These are phyloP conservation scores for Chaetomium cochliodes DNA, from an alignment of 495 filamentous ascomycete genomes.

Conservation along the genomic window DNA sequence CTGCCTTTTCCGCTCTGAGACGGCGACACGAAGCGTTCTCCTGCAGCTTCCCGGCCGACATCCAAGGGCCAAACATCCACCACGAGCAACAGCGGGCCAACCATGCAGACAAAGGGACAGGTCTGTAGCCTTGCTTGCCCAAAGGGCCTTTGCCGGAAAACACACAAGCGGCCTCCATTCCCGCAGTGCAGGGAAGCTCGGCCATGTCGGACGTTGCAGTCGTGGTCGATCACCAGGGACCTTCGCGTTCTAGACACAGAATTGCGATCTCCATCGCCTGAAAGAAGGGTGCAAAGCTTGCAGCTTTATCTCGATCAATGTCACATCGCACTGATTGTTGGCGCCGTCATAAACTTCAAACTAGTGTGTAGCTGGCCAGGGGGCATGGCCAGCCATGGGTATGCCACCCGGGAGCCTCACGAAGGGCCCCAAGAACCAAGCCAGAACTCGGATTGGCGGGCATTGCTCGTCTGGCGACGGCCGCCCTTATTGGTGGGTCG, in stretches of 20 bases:
- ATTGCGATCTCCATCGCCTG: conserved; percentile 5
- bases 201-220: neutral
- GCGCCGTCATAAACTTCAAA: neutral
- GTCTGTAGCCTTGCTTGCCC: neutral
- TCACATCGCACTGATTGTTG: neutral
- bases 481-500: neutral
- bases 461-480: neutral
- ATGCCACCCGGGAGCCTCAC: conserved; percentile 9
- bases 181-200: neutral
- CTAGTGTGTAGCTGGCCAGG: neutral
- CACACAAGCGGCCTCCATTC: neutral
- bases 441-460: neutral
- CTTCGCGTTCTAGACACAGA: neutral
- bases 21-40: neutral
- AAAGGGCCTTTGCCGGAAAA: neutral
- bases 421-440: neutral
- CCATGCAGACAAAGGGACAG: neutral
- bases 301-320: neutral
- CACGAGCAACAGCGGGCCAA: neutral
- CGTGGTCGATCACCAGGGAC: neutral
- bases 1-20: conserved; percentile 3
- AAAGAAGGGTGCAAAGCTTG: neutral
- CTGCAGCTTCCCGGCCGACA: conserved; percentile 8
- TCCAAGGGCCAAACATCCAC: neutral
- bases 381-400: neutral